A percentile compares a stretch with the other conserved stretches of the same genome.
Conservation (phyloP, 1,139 yeast species). For the Blastobotrys apis region DNA sequence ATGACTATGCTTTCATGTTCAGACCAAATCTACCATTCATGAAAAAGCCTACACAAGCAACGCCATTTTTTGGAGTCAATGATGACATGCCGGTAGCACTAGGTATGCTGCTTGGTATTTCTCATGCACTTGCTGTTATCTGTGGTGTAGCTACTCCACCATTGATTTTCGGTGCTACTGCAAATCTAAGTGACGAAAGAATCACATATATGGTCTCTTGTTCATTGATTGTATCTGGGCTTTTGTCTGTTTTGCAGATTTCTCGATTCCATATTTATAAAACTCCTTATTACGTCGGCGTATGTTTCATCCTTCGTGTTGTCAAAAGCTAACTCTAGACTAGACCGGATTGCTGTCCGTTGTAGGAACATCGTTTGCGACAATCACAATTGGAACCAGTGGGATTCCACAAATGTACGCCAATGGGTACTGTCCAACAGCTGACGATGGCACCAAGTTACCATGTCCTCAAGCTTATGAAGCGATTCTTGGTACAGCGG, state of each 20-base stretch:
- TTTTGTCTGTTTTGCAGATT: slow-evolving; percentile 71
- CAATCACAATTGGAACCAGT: slow-evolving; percentile 71
- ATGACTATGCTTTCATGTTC: slow-evolving; percentile 73
- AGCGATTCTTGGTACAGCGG: slow-evolving; percentile 74
- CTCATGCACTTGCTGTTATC: slow-evolving; percentile 83
- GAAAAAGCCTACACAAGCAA: slow-evolving; percentile 40
- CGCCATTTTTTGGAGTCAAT: slow-evolving; percentile 78
- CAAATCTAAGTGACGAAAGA: slow-evolving; percentile 48
- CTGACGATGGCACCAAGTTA: slow-evolving; percentile 54
- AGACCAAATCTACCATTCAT: slow-evolving; percentile 72
- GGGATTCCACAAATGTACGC: slow-evolving; percentile 78
- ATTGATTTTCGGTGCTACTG: slow-evolving; percentile 56
- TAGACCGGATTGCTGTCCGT: slow-evolving; percentile 86
- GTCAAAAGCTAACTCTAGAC: too few species aligned
- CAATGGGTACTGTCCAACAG: slow-evolving; percentile 62
- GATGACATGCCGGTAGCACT: slow-evolving; percentile 73
- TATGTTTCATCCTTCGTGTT: too few species aligned
- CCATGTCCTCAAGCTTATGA: slow-evolving; percentile 92
- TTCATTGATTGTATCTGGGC: slow-evolving; percentile 70
- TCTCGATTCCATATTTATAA: slow-evolving; percentile 70
- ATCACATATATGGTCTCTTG: slow-evolving; percentile 74
- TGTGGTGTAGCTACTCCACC: slow-evolving; percentile 90
- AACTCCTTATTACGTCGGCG: slow-evolving; percentile 73
- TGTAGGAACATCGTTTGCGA: slow-evolving; percentile 89
- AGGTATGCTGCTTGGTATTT: slow-evolving; percentile 75